Base-by-base conservation (phyloP, 1,284 basidiomycete species). In the Trichosporon faecale region DNA sequence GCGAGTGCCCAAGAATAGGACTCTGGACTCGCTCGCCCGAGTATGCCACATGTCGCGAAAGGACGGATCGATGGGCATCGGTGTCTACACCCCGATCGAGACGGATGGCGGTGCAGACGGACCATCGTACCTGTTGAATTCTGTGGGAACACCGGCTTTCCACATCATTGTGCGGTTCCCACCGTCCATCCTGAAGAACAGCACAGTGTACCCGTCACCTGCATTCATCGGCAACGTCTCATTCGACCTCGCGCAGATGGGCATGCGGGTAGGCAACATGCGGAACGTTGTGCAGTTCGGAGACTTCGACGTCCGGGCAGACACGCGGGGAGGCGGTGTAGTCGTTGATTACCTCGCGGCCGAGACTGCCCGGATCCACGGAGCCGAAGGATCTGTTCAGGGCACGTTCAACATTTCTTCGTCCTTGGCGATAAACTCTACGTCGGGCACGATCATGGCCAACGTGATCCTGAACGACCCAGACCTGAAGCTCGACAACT, bases 321-420 rank as follows among this genome's bases (percentile, higher is more conserved):
- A 70, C 14, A 69, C 66, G 52, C 61, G 65, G 11, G 70, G 79
- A 2, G 83, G 81, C 7, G 77, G 79, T 18, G 74, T 83, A 29
- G 66, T 73, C 18, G 79, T 75, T 21, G 73, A 67, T 16, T 79
- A 81, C 68, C 70, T 80, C 16, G 71, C 75, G 9, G 80, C 77
- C 21, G 67, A 77, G 23, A 71, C 67, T 29, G 74, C 78, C n/a
- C 72, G 70, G 23, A 73, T 83, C 31, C 46, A 71, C 21, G 76
- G 79, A 4, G 72, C 69, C 44, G 74, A 77, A 29, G 79, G 78
- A 31, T 74, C 76, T 11, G 76, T 84, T 3, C 75, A 73, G 63
- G 83, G 83, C 5, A 76, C 69, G 27, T 83, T 77, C 70, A 84
- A 84, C 72, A 74, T 83, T 6, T 78, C 80, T 7, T 66, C 77